A percentile compares a stretch with the other conserved stretches of the same genome.
Evolutionary conservation across 805 yeast genomes (phyloP).

Genomic region (Priceomyces medius): DNA sequence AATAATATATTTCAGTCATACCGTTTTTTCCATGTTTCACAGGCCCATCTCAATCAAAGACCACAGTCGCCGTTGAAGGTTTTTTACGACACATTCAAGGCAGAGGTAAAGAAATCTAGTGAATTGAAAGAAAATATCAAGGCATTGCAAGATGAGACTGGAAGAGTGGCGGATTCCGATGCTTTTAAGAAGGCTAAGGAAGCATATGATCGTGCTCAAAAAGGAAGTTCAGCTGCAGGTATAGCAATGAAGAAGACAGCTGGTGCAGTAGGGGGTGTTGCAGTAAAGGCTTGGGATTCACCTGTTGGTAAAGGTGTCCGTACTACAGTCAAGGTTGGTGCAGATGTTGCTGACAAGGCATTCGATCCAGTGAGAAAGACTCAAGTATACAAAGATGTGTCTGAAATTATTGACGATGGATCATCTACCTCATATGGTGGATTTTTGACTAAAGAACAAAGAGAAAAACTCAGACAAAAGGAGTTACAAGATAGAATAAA

Average conservation of each 20-base stretch:
- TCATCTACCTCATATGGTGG: slow-evolving; percentile 88
- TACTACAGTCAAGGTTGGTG: slow-evolving; percentile 75
- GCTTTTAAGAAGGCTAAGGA: slow-evolving; percentile 91
- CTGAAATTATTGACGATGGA: slow-evolving; percentile 91
- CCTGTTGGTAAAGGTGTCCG: slow-evolving; percentile 90
- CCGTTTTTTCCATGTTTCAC: slow-evolving; percentile 19
- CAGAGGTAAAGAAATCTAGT: slow-evolving; percentile 85
- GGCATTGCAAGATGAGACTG: slow-evolving; percentile 94
- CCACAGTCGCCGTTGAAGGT: slow-evolving; percentile 85
- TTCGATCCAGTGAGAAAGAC: slow-evolving; percentile 93
- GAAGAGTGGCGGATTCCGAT: slow-evolving; percentile 88
- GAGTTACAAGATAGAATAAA: slow-evolving; percentile 53
- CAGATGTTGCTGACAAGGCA: slow-evolving; percentile 81
- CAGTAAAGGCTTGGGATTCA: slow-evolving; percentile 93
- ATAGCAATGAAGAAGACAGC: slow-evolving; percentile 85
- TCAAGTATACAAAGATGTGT: slow-evolving; percentile 81
- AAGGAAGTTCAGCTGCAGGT: slow-evolving; percentile 62
- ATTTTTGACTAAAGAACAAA: slow-evolving; percentile 77
- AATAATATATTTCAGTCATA: slow-evolving; percentile 1
- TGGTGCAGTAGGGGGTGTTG: slow-evolving; percentile 88
- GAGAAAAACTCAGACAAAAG: slow-evolving; percentile 62
- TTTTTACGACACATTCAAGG: slow-evolving; percentile 85
- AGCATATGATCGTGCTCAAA: slow-evolving; percentile 84
- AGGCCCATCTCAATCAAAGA: slow-evolving; percentile 13
- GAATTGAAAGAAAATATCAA: slow-evolving; percentile 92